Evolutionary conservation across 202 grass and related monocot species (phyloP).

Genomic region (Elaeis oleifera): DNA sequence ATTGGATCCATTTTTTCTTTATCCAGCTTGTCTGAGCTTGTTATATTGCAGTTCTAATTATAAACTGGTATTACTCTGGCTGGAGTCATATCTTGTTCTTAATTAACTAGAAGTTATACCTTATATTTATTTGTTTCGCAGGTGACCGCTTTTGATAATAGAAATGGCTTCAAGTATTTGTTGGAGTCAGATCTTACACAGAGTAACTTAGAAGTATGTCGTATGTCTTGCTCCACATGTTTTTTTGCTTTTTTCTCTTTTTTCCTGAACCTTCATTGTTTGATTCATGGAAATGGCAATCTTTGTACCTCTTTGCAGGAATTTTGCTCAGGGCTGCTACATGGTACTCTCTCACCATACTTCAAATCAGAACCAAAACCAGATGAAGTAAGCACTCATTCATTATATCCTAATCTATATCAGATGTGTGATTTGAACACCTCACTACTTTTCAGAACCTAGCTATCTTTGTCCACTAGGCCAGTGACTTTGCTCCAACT

Average conservation of each 20-base stretch:
- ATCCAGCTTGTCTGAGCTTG: too few species aligned
- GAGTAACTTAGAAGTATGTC: slow-evolving; percentile 56
- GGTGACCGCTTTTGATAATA: slow-evolving; percentile 93
- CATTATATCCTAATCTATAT: too few species aligned
- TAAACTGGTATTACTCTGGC: not conserved
- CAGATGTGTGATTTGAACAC: too few species aligned
- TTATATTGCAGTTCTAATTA: too few species aligned
- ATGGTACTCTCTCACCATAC: slow-evolving; percentile 50
- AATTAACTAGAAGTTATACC: not conserved
- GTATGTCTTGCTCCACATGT: slow-evolving; percentile 20
- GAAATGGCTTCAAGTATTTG: slow-evolving; percentile 65
- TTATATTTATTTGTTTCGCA: slow-evolving; percentile 30
- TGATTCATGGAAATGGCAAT: slow-evolving; percentile 6
- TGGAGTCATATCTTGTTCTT: slow-evolving; percentile 9
- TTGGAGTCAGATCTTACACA: slow-evolving; percentile 71
- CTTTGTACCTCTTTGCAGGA: slow-evolving; percentile 49
- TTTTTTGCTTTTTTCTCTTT: slow-evolving; percentile 23
- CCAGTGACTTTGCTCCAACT: too few species aligned
- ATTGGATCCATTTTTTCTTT: too few species aligned
- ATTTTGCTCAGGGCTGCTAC: slow-evolving; percentile 59
- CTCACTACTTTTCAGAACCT: too few species aligned
- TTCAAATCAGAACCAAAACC: slow-evolving; percentile 76
- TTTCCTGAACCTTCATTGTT: not conserved
- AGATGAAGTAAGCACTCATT: slow-evolving; percentile 43
- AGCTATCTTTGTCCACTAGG: too few species aligned